Conservation (phyloP, 108 stramenopile species). For the Cyclotella choctawhatcheeana region DNA sequence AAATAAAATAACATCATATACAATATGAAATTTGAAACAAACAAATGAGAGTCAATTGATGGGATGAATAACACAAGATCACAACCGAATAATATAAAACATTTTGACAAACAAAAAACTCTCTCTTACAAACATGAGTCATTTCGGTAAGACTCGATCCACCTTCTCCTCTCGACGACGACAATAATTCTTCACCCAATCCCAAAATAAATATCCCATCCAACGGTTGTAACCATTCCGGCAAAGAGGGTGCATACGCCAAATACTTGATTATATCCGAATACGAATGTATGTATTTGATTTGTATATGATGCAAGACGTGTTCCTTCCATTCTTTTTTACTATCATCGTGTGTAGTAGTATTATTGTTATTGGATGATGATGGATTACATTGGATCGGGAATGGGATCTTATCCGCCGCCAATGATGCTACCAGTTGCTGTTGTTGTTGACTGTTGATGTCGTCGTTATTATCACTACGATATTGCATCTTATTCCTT, state of each 20-base stretch:
- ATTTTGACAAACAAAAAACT: too few species aligned
- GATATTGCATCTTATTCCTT: constrained; percentile 7
- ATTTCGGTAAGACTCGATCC: constrained; percentile 24
- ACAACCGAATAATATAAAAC: too few species aligned
- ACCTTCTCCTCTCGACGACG: constrained; percentile 11
- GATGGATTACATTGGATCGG: constrained; percentile 15
- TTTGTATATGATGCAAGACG: constrained; percentile 27
- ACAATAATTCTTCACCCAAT: constrained; percentile 19
- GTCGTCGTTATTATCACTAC: too few species aligned
- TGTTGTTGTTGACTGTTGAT: not conserved
- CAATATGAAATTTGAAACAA: too few species aligned
- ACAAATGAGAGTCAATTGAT: too few species aligned
- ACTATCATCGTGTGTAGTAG: not conserved
- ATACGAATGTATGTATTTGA: constrained; percentile 36
- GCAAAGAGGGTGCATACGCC: constrained; percentile 37
- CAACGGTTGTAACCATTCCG: constrained; percentile 25
- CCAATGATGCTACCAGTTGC: not conserved
- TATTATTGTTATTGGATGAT: not conserved
- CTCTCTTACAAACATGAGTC: constrained; percentile 31
- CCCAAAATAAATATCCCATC: constrained; percentile 33
- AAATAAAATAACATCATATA: too few species aligned
- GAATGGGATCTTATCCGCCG: constrained; percentile 11
- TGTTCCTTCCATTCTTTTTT: constrained; percentile 6
- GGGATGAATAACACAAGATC: too few species aligned
- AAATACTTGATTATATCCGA: constrained; percentile 33